Evolutionary conservation across 2,329 filamentous ascomycete species (phyloP).

Genomic region (Botrytis tulipae): DNA sequence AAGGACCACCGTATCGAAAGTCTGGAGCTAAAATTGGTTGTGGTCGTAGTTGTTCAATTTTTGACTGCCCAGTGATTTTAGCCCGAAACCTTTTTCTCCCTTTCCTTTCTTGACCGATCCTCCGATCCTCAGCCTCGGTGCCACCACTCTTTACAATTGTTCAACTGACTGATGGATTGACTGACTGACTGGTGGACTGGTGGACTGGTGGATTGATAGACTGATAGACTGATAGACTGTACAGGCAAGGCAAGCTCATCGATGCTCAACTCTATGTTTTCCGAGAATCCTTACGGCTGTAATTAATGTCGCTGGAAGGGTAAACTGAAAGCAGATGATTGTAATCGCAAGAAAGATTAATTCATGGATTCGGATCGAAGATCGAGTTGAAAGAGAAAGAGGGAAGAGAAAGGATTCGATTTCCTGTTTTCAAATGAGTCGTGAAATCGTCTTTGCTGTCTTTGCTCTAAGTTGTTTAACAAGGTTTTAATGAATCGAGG

Average conservation of each 20-base stretch:
- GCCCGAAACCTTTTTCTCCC: neutral
- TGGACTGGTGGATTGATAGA: neutral
- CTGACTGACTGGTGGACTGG: neutral
- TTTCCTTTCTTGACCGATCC: slow-evolving; percentile 1
- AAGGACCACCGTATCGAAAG: neutral
- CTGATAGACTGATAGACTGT: neutral
- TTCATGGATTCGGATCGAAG: neutral
- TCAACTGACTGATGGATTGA: neutral
- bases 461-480: neutral
- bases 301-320: neutral
- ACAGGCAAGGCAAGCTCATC: neutral
- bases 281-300: neutral
- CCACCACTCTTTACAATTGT: neutral
- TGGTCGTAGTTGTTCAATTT: neutral
- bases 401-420: neutral
- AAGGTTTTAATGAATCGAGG: neutral
- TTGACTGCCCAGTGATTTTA: neutral
- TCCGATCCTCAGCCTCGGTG: neutral
- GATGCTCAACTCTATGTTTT: neutral
- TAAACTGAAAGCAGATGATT: neutral
- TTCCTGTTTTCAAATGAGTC: neutral
- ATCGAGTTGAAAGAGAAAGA: neutral
- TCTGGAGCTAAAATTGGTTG: slow-evolving; percentile 3
- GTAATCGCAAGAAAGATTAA: neutral
- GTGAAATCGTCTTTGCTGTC: neutral